Percentiles rank a stretch among this genome's conserved stretches.
Conservation (phyloP, 1,284 basidiomycete genomes). For the Sanghuangporus baumii region DNA sequence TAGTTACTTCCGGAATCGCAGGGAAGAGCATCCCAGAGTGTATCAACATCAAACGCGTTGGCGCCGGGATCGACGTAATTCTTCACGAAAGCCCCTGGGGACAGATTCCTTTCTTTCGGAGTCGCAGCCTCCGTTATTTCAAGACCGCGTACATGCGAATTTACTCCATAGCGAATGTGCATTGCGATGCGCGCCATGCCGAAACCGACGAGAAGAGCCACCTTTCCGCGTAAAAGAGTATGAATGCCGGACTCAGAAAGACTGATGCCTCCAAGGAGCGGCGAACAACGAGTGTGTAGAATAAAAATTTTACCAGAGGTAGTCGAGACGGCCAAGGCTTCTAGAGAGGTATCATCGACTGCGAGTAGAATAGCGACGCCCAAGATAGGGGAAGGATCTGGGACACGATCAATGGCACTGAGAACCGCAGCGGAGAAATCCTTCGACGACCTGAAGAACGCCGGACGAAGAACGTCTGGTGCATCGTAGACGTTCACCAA, state of each 20-base stretch:
- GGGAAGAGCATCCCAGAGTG: constrained; percentile 26
- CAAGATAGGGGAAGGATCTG: background rate
- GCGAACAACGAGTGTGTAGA: background rate
- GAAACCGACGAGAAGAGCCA: constrained; percentile 28
- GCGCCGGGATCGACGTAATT: constrained; percentile 17
- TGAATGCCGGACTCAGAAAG: background rate
- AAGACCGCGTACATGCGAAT: constrained; percentile 25
- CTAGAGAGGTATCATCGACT: constrained; percentile 2
- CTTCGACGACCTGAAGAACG: background rate
- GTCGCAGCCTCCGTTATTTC: constrained; percentile 29
- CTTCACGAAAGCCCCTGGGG: constrained; percentile 26
- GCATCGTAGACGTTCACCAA: background rate
- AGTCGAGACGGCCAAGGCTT: constrained; percentile 10
- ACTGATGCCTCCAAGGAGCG: background rate
- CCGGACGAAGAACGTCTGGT: background rate
- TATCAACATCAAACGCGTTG: constrained; percentile 23
- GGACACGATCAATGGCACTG: background rate
- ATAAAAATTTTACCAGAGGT: background rate
- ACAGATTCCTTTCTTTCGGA: constrained; percentile 22
- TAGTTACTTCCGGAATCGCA: constrained; percentile 15
- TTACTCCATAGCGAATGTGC: constrained; percentile 24
- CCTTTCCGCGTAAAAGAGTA: constrained; percentile 8
- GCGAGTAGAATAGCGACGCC: constrained; percentile 4
- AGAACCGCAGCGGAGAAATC: background rate
- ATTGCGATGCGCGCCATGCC: constrained; percentile 28